phyloP scores from a whole-genome alignment of 208 protist species.

The Wallacemonas sp. region DNA sequence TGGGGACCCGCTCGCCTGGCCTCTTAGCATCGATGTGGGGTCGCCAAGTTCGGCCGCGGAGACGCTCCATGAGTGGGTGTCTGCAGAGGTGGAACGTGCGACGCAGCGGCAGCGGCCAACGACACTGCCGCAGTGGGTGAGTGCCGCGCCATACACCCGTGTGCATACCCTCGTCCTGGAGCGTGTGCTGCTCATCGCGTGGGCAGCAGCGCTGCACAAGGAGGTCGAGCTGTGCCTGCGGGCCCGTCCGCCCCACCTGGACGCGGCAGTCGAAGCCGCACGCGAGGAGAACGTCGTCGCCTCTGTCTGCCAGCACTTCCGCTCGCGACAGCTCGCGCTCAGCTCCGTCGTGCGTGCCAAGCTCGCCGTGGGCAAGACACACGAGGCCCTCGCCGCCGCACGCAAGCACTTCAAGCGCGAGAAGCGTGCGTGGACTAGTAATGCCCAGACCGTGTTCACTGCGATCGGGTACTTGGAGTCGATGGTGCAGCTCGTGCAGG shows the following conservation, averaged over 20 bases:
- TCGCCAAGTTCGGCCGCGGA: background rate
- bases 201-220: slow-evolving; percentile 71
- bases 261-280: slow-evolving; percentile 39
- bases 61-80: background rate
- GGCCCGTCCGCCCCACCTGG: slow-evolving; percentile 41
- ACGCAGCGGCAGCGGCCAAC: background rate
- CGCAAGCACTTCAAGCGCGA: slow-evolving; percentile 73
- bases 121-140: background rate
- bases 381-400: slow-evolving; percentile 52
- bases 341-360: slow-evolving; percentile 56
- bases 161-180: slow-evolving; percentile 30
- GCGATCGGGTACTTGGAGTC: slow-evolving; percentile 76
- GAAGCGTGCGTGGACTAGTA: slow-evolving; percentile 59
- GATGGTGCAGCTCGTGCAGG: slow-evolving; percentile 70
- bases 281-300: slow-evolving; percentile 57
- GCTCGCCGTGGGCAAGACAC: slow-evolving; percentile 53
- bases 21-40: no score
- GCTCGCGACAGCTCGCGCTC: slow-evolving; percentile 61
- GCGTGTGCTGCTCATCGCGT: slow-evolving; percentile 65
- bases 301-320: slow-evolving; percentile 38
- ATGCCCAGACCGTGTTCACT: slow-evolving; percentile 49
- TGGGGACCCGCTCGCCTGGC: background rate
- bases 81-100: background rate
- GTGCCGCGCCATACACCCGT: background rate
- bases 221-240: slow-evolving; percentile 67